Evolutionary conservation across 164 flowering plant species (phyloP).

Genomic region (Magnolia changhungtana): DNA sequence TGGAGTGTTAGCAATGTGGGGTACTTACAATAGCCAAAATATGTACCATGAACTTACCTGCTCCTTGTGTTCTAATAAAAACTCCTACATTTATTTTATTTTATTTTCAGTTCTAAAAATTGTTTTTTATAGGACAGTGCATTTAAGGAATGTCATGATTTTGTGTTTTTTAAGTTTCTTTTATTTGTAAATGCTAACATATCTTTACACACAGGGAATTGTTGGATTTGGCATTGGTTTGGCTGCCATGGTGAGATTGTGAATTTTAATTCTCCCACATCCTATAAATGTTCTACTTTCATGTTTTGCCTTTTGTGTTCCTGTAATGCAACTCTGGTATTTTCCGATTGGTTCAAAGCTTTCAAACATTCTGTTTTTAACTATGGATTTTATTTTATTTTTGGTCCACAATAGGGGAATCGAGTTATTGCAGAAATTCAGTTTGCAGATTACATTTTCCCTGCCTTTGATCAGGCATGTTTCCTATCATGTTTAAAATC

Average conservation of each 20-base stretch:
- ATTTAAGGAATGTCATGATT: not conserved
- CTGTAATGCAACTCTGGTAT: too few relatives aligned
- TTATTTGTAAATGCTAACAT: not conserved
- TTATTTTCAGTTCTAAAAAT: too few relatives aligned
- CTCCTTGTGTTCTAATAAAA: too few relatives aligned
- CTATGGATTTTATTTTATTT: not conserved
- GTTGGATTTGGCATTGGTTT: conserved; percentile 96
- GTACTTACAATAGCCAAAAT: too few relatives aligned
- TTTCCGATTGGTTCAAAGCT: not conserved
- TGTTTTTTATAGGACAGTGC: too few relatives aligned
- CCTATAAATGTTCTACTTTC: not conserved
- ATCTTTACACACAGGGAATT: conserved; percentile 57
- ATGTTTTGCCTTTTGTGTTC: not conserved
- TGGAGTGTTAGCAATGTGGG: too few relatives aligned
- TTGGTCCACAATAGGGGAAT: conserved; percentile 56
- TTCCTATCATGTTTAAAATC: not conserved
- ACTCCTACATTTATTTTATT: too few relatives aligned
- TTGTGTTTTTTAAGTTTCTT: not conserved
- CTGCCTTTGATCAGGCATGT: conserved; percentile 95
- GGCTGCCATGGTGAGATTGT: conserved; percentile 81
- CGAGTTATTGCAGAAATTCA: conserved; percentile 96
- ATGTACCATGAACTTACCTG: too few relatives aligned
- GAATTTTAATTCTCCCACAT: not conserved
- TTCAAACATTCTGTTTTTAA: not conserved
- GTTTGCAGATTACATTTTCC: conserved; percentile 94